Evolutionary conservation across 371 early-diverging fungal species (phyloP).

Genomic region (Quaeritorhiza haematococci): DNA sequence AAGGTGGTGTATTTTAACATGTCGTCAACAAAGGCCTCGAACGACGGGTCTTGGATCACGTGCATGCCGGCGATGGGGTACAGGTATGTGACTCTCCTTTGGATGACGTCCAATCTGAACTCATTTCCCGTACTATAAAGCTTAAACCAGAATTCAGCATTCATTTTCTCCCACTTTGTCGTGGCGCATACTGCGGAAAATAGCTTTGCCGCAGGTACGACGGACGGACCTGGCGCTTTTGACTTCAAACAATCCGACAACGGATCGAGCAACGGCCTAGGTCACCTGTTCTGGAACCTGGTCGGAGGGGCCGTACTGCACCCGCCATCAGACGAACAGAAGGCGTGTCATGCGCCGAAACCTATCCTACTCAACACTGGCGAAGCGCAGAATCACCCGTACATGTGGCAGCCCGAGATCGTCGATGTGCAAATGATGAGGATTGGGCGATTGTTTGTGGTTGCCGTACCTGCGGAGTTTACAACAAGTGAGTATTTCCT

Average conservation of each 20-base stretch:
- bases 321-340: conserved; percentile 34
- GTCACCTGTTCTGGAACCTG: conserved; percentile 39
- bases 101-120: too few relatives aligned
- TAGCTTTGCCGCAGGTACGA: conserved; percentile 63
- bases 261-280: not conserved
- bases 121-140: too few relatives aligned
- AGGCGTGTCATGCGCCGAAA: conserved; percentile 56
- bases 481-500: conserved; percentile 11
- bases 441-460: conserved; percentile 13
- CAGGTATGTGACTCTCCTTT: too few relatives aligned
- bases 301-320: conserved; percentile 33
- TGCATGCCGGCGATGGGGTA: conserved; percentile 40
- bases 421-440: conserved; percentile 52
- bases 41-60: conserved; percentile 20
- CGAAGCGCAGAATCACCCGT: conserved; percentile 31
- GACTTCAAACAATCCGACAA: not conserved
- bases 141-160: too few relatives aligned
- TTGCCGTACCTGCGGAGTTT: not conserved
- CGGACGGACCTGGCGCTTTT: conserved; percentile 37
- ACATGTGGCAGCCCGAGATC: conserved; percentile 53
- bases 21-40: too few relatives aligned
- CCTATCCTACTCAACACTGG: conserved; percentile 59
- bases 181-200: too few relatives aligned
- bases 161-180: too few relatives aligned
- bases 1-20: conserved; percentile 19